A percentile compares a stretch with the other conserved stretches of the same genome.
Evolutionary conservation across 306 rosid species (phyloP).

Genomic region (Trifolium dubium): DNA sequence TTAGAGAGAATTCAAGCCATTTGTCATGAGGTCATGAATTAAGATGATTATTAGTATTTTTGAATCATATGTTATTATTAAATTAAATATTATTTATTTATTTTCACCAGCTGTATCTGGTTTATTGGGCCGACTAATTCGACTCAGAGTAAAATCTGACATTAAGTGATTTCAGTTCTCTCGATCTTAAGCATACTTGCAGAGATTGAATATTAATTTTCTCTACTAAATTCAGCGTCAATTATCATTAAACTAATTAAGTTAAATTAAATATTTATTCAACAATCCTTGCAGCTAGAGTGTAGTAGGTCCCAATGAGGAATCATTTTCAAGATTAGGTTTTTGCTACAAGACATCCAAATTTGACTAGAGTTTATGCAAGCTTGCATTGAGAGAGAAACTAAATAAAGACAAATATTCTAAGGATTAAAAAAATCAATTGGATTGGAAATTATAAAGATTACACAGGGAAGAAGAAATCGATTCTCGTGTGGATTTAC

Average conservation of each 20-base stretch:
- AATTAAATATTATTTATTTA: background rate
- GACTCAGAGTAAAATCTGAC: too few relatives aligned
- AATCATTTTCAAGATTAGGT: constrained; percentile 63
- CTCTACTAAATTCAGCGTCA: too few relatives aligned
- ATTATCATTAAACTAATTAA: too few relatives aligned
- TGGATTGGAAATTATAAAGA: constrained; percentile 40
- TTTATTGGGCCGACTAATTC: too few relatives aligned
- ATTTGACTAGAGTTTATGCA: constrained; percentile 55
- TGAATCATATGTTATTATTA: background rate
- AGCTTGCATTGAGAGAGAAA: constrained; percentile 49
- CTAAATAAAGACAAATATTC: constrained; percentile 79
- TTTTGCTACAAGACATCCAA: constrained; percentile 53
- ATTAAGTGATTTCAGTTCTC: too few relatives aligned
- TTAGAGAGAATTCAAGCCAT: constrained; percentile 53
- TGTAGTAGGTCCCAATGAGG: constrained; percentile 59
- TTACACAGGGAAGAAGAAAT: constrained; percentile 43
- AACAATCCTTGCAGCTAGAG: constrained; percentile 32
- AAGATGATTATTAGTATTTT: background rate
- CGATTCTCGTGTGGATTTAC: constrained; percentile 54
- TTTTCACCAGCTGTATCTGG: too few relatives aligned
- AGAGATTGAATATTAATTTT: too few relatives aligned
- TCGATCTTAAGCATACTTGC: too few relatives aligned
- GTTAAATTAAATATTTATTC: background rate
- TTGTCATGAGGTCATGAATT: constrained; percentile 49
- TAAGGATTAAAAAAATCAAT: constrained; percentile 59